phyloP scores from a whole-genome alignment of 192 early-diverging fungal genomes.

The Coemansia sp. region DNA sequence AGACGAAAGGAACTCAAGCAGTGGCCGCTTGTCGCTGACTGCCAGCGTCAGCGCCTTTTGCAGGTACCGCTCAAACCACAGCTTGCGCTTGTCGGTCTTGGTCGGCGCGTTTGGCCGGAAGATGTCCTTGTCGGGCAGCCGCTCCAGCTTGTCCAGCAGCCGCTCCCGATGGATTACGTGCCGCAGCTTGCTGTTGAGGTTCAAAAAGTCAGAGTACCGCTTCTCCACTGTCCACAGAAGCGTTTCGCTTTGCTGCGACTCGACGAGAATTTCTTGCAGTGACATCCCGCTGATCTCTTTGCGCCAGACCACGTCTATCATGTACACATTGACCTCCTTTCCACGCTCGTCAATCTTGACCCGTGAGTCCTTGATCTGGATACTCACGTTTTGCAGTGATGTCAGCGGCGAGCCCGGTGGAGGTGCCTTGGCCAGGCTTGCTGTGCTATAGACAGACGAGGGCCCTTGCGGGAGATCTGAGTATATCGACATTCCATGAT shows the following conservation, averaged over 20 bases:
- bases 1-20: constrained; percentile 77
- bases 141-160: constrained; percentile 61
- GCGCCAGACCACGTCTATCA: constrained; percentile 49
- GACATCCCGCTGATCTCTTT: constrained; percentile 46
- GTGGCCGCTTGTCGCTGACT: constrained; percentile 60
- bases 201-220: constrained; percentile 81
- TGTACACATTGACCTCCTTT: constrained; percentile 65
- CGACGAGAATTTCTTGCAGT: constrained; percentile 49
- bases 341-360: constrained; percentile 77
- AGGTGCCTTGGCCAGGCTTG: background rate
- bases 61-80: constrained; percentile 81
- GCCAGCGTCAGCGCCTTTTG: constrained; percentile 66
- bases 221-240: constrained; percentile 86
- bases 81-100: constrained; percentile 86
- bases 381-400: constrained; percentile 49
- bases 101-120: constrained; percentile 77
- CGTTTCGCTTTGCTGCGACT: constrained; percentile 49
- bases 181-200: constrained; percentile 75
- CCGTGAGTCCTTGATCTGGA: constrained; percentile 58
- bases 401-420: constrained; percentile 33
- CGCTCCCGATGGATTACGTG: constrained; percentile 38
- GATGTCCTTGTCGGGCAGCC: constrained; percentile 81
- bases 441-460: constrained; percentile 2
- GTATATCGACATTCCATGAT: constrained; percentile 1
- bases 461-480: constrained; percentile 3